Conservation (phyloP, 2,329 filamentous ascomycete genomes). For the Sporothrix pseudoabietina region DNA sequence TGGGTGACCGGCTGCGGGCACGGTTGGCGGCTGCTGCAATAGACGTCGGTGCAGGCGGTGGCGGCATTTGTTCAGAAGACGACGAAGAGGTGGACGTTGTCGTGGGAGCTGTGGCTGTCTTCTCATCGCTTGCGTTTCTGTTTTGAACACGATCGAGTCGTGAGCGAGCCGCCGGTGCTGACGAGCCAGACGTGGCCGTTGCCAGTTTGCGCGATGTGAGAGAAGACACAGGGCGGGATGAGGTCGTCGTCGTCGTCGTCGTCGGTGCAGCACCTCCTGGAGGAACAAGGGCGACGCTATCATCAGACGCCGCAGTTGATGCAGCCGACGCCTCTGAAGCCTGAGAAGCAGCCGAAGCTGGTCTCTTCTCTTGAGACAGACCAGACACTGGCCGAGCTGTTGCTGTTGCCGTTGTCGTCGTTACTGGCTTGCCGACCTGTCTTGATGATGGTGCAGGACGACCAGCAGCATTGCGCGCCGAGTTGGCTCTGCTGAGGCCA, state of each 20-base stretch:
- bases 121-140: not conserved
- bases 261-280: not conserved
- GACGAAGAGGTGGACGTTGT: slow-evolving; percentile 33
- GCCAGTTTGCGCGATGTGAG: slow-evolving; percentile 2
- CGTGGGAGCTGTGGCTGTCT: not conserved
- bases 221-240: slow-evolving; percentile 6
- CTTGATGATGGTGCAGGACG: not conserved
- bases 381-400: slow-evolving; percentile 22
- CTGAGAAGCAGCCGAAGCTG: slow-evolving; percentile 32
- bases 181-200: not conserved
- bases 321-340: slow-evolving; percentile 17
- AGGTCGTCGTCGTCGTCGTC: not conserved
- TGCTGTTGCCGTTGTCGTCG: not conserved
- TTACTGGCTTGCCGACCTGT: not conserved
- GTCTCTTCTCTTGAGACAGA: slow-evolving; percentile 36
- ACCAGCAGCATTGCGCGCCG: not conserved
- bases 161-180: not conserved
- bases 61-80: slow-evolving; percentile 18
- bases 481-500: not conserved
- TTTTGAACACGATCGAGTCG: slow-evolving; percentile 13
- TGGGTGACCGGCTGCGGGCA: slow-evolving; percentile 32
- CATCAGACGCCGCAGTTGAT: not conserved
- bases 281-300: slow-evolving; percentile 21
- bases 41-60: slow-evolving; percentile 13
- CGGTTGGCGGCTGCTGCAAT: slow-evolving; percentile 1